Evolutionary conservation across 345 rosid genomes (phyloP).

Genomic region (Salix arbutifolia): DNA sequence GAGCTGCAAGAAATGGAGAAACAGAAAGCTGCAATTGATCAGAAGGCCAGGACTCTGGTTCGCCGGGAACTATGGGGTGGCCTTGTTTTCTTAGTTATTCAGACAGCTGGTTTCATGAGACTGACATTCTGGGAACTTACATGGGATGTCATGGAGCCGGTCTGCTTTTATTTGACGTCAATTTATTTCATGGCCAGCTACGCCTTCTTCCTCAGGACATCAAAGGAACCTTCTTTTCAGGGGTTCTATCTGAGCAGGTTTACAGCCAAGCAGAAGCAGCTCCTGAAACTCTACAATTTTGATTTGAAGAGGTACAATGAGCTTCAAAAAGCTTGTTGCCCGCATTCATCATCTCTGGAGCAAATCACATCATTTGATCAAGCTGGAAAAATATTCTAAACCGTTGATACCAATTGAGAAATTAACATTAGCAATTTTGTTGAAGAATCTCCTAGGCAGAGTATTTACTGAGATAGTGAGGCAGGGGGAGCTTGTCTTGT

Average conservation of each 20-base stretch:
- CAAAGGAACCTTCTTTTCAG: slow-evolving; percentile 82
- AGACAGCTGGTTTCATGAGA: slow-evolving; percentile 88
- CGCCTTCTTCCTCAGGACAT: slow-evolving; percentile 74
- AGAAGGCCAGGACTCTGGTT: slow-evolving; percentile 47
- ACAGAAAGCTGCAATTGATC: slow-evolving; percentile 47
- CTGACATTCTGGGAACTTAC: slow-evolving; percentile 96
- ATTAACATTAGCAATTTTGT: too few relatives aligned
- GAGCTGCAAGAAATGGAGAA: slow-evolving; percentile 64
- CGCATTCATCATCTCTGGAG: slow-evolving; percentile 9
- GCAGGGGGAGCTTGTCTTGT: too few relatives aligned
- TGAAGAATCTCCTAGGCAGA: too few relatives aligned
- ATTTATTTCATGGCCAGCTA: slow-evolving; percentile 69
- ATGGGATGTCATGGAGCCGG: slow-evolving; percentile 99
- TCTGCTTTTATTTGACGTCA: slow-evolving; percentile 80
- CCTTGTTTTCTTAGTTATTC: slow-evolving; percentile 57
- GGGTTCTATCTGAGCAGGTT: slow-evolving; percentile 80
- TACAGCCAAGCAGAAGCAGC: slow-evolving; percentile 52
- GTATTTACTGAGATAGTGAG: too few relatives aligned
- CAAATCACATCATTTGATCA: slow-evolving; percentile 9
- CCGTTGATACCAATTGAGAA: neutral
- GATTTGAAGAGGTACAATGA: slow-evolving; percentile 53
- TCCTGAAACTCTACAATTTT: slow-evolving; percentile 46
- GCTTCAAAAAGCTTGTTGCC: slow-evolving; percentile 41
- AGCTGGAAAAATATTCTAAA: slow-evolving; percentile 5
- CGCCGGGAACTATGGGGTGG: slow-evolving; percentile 77